Evolutionary conservation across 768 basidiomycete genomes (phyloP), one percentile per base, ranked within the genome.

Genomic region (Hebeloma cylindrosporum): DNA sequence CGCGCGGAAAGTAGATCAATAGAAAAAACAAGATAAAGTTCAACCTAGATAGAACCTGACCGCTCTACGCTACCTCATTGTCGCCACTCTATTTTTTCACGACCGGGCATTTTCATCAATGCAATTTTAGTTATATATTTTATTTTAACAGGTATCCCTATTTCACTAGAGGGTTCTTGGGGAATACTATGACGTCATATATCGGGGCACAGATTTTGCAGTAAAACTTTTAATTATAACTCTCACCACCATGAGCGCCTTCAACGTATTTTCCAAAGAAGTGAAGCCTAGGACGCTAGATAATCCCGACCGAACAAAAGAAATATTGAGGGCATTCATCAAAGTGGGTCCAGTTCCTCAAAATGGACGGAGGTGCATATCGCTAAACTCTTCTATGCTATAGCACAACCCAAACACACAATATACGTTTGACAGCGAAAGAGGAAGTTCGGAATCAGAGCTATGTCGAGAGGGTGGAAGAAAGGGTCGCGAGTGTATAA

Each of bases 341-440:
- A 61, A 61, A 41, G 78, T 75, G 40, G n/a, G 69, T 36, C 2
- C 8, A 14, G 4, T 17, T 5, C 35, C 21, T n/a, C 4, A 5
- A 18, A 14, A 34, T 13, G 7, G 10, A 27, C 6, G 26, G 32
- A 13, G 28, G 21, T 13, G 20, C 17, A 7, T 42, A n/a, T 25
- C 30, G 6, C 4, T 29, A n/a, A n/a, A n/a, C n/a, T 20, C 13
- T 33, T 8, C 36, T 23, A 14, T 13, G 13, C 32, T 28, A 20
- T 56, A 82, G 80, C 66, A 68, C 37, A 66, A 74, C 33, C 79
- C 78, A 6, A 64, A 72, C 22, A 66, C 73, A 36, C 57, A 61
- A 26, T 85, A 85, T 61, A 77, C 77, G 2, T 84, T 87, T 57
- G 78, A 84, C 67, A 78, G 75, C 54, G 77, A 79, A 50, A 71